phyloP scores from a whole-genome alignment of 805 yeast species.

The Yamadazyma insecticola region DNA sequence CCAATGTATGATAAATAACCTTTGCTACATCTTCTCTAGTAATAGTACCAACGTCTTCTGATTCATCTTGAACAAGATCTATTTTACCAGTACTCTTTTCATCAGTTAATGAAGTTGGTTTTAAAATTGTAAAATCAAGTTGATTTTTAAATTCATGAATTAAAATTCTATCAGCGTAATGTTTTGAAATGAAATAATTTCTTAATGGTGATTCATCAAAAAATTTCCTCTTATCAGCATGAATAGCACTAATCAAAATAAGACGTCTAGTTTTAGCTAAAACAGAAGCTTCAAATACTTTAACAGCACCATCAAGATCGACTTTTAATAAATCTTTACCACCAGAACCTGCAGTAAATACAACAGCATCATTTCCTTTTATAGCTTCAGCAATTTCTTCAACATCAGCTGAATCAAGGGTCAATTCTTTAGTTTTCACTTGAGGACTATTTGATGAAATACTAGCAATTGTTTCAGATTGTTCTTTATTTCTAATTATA shows the following conservation, averaged over 20 bases:
- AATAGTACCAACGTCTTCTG: constrained; percentile 21
- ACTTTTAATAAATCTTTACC: constrained; percentile 50
- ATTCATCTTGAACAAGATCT: constrained; percentile 20
- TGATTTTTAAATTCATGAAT: constrained; percentile 30
- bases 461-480: constrained; percentile 32
- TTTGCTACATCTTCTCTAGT: constrained; percentile 55
- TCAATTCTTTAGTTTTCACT: constrained; percentile 26
- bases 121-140: constrained; percentile 54
- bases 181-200: constrained; percentile 56
- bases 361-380: constrained; percentile 50
- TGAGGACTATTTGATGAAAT: constrained; percentile 29
- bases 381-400: constrained; percentile 31
- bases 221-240: constrained; percentile 46
- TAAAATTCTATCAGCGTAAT: constrained; percentile 49
- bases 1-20: constrained; percentile 35
- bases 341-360: constrained; percentile 61
- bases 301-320: constrained; percentile 61
- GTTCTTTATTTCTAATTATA: constrained; percentile 44
- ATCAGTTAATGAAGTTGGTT: constrained; percentile 46
- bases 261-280: constrained; percentile 40
- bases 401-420: constrained; percentile 32
- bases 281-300: constrained; percentile 51
- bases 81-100: constrained; percentile 42
- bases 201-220: constrained; percentile 17
- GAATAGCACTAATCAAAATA: constrained; percentile 52